A percentile compares a stretch with the other conserved stretches of the same genome.
Evolutionary conservation across 345 rosid species (phyloP).

Genomic region (Sapria himalayana): DNA sequence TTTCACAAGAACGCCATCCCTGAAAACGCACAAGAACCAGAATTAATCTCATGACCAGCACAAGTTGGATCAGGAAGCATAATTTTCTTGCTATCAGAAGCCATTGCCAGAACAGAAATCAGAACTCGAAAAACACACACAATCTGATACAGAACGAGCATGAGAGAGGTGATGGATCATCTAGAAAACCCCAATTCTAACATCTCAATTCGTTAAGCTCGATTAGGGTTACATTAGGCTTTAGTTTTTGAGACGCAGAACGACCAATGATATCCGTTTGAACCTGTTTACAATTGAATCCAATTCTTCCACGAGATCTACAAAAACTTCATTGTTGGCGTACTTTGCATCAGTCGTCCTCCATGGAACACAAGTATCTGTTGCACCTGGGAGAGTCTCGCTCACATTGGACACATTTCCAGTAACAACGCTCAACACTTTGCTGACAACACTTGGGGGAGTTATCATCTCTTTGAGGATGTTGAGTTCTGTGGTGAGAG

Average conservation of each 20-base stretch:
- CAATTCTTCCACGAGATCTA: conserved; percentile 90
- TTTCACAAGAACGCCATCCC: conserved; percentile 47
- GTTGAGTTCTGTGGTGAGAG: conserved; percentile 85
- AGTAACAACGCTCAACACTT: conserved; percentile 83
- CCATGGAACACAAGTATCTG: conserved; percentile 89
- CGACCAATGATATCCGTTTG: too few species aligned
- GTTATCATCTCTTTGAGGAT: conserved; percentile 89
- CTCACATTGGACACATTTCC: conserved; percentile 72
- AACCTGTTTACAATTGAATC: conserved; percentile 83
- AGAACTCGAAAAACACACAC: too few species aligned
- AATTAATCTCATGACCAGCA: too few species aligned
- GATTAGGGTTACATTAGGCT: too few species aligned
- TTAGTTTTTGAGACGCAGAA: too few species aligned
- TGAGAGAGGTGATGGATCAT: too few species aligned
- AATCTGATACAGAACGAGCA: too few species aligned
- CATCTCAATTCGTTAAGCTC: too few species aligned
- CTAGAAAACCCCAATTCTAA: too few species aligned
- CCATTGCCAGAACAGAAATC: conserved; percentile 5
- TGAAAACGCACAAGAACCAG: too few species aligned
- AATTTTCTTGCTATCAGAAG: too few species aligned
- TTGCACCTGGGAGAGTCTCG: conserved; percentile 66
- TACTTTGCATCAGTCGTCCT: conserved; percentile 66
- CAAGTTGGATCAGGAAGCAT: too few species aligned
- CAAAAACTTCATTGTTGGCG: conserved; percentile 71
- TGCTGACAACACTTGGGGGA: conserved; percentile 76